These are phyloP conservation scores for Lachnellula suecica DNA, from an alignment of 2,329 filamentous ascomycete species.

Conservation along the genomic window DNA sequence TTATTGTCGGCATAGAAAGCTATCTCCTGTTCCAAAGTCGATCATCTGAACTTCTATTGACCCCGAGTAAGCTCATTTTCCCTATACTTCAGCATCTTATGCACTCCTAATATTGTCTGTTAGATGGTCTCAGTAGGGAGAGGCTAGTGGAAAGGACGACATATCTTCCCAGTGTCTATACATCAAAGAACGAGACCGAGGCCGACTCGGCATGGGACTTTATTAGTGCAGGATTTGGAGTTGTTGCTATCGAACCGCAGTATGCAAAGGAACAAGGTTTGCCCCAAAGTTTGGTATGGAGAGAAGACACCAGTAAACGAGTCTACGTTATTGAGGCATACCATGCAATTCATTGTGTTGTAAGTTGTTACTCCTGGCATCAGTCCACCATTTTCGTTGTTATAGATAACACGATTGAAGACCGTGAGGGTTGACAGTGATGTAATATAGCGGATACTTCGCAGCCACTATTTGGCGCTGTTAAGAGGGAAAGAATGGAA, in stretches of 20 bases:
- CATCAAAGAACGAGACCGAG: neutral
- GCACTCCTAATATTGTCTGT: neutral
- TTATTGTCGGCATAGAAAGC: too few relatives aligned
- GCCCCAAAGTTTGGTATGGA: neutral
- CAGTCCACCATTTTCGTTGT: too few relatives aligned
- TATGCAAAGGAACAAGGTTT: neutral
- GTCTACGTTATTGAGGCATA: slow-evolving; percentile 1
- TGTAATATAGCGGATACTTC: neutral
- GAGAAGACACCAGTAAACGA: neutral
- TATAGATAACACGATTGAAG: too few relatives aligned
- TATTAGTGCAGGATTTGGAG: neutral
- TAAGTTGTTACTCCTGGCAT: too few relatives aligned
- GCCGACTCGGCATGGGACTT: neutral
- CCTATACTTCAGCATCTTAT: neutral
- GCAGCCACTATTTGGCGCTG: neutral
- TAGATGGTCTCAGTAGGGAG: neutral
- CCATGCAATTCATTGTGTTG: slow-evolving; percentile 2
- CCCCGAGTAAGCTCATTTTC: too few relatives aligned
- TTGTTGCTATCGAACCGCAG: neutral
- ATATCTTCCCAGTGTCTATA: slow-evolving; percentile 1
- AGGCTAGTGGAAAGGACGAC: neutral
- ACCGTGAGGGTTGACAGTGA: too few relatives aligned
- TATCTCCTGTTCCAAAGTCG: too few relatives aligned
- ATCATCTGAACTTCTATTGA: too few relatives aligned
- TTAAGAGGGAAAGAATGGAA: neutral